Percentiles rank a stretch among this genome's conserved stretches.
phyloP scores from a whole-genome alignment of 371 early-diverging fungal genomes.

The Syncephalastrum contaminatum region DNA sequence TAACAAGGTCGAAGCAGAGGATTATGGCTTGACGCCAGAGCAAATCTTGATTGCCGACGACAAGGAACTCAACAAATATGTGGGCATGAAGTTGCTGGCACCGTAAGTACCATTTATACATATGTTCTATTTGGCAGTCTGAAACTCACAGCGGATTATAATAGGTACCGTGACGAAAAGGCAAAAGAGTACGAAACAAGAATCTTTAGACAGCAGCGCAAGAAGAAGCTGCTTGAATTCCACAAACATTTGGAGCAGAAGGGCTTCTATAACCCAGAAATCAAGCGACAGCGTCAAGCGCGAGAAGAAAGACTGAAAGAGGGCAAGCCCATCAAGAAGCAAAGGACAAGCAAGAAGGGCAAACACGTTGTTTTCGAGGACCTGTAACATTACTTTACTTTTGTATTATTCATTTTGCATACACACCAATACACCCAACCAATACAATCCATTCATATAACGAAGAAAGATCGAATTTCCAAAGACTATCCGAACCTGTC shows the following conservation, averaged over 20 bases:
- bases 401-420: too few species aligned
- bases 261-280: background rate
- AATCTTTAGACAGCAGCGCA: conserved; percentile 7
- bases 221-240: conserved; percentile 5
- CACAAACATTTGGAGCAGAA: conserved; percentile 8
- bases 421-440: too few species aligned
- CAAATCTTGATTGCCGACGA: conserved; percentile 93
- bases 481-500: too few species aligned
- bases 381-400: too few species aligned
- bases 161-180: conserved; percentile 15
- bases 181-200: conserved; percentile 3
- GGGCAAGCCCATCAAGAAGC: too few species aligned
- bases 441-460: too few species aligned
- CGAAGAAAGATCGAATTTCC: too few species aligned
- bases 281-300: too few species aligned
- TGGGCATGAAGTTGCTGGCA: conserved; percentile 86
- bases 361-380: too few species aligned
- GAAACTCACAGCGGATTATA: background rate
- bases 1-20: conserved; percentile 68
- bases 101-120: conserved; percentile 58
- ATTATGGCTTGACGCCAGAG: conserved; percentile 75
- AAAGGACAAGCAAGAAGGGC: too few species aligned
- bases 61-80: conserved; percentile 77
- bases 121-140: background rate
- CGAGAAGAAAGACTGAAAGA: too few species aligned